A percentile compares a stretch with the other conserved stretches of the same genome.
Evolutionary conservation across 805 yeast species (phyloP).

Genomic region (Yamadazyma akitaensis): DNA sequence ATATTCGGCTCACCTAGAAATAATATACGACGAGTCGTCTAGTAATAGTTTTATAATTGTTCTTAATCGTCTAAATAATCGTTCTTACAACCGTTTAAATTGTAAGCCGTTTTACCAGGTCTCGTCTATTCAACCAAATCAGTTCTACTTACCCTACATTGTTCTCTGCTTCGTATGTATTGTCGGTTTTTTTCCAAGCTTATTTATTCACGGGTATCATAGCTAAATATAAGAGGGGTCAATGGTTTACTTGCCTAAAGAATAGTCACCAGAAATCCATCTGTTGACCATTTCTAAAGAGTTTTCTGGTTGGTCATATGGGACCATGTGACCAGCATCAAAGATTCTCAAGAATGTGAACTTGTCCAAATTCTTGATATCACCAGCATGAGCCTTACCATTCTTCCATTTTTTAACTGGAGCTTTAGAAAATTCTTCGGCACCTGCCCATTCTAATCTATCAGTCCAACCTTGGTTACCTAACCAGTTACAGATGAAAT

Average conservation of each 20-base stretch:
- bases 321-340: constrained; percentile 96
- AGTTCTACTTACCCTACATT: background rate
- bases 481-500: constrained; percentile 88
- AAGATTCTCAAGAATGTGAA: constrained; percentile 81
- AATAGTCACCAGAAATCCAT: constrained; percentile 71
- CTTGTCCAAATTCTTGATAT: constrained; percentile 66
- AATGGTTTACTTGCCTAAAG: constrained; percentile 1
- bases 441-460: constrained; percentile 61
- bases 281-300: constrained; percentile 79
- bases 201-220: background rate
- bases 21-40: too few relatives aligned
- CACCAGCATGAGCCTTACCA: constrained; percentile 51
- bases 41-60: too few relatives aligned
- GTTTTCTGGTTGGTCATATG: constrained; percentile 79
- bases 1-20: too few relatives aligned
- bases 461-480: constrained; percentile 86
- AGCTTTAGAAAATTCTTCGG: constrained; percentile 42
- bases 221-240: too few relatives aligned
- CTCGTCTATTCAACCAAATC: too few relatives aligned
- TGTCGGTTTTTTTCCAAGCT: too few relatives aligned
- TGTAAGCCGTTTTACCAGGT: too few relatives aligned
- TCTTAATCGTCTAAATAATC: too few relatives aligned
- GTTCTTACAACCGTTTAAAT: too few relatives aligned
- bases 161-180: background rate
- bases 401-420: constrained; percentile 44